Evolutionary conservation across 2,329 filamentous ascomycete genomes (phyloP), one percentile per base, ranked within the genome.

Genomic region (Exophiala aquamarina): DNA sequence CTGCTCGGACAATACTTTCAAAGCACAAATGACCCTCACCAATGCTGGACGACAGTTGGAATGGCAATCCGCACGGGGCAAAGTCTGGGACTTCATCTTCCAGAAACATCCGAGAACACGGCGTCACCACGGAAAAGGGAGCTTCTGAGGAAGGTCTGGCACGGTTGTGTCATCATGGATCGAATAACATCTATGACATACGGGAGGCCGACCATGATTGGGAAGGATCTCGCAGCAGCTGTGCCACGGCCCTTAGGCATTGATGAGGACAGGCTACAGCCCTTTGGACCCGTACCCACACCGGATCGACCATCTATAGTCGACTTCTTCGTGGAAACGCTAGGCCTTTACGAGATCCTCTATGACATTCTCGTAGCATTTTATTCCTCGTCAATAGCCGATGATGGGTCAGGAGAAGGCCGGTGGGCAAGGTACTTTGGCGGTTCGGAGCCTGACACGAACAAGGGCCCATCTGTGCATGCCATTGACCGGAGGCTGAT

Each of bases 11-110:
- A 75, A 34, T 77, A 76, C 47, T 58, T 76, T 0, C 74, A 76
- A 34, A 73, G 74, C 37, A 76, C 74, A 0, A 68, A 73, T 11
- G 68, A 68, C 4, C 68, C 71, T 0, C 70, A 76, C 47, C 69
- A 74, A 48, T 75, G 71, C 1, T 77, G 74, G 74, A 74, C 76
- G 60, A 66, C 72, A 3, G 69, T 73, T 0, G 73, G 73, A 0
- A 61, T 71, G 3, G 73, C 72, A 0, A 67, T 76, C 13, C 65
- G 73, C 1, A 74, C 70, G 13, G 74, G 74, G 0, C 71, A 76
- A 41, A 70, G 72, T 0, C 46, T 77, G 2, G 74, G 72, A 0
- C 57, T 76, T 18, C 72, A 77, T 40, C 57, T 74, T 3, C 63
- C 67, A 0, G 67, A 73, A 31, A 71, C 70, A 1, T 61, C 61